phyloP scores from a whole-genome alignment of 208 protist species.

The Trypanosoma rangeli region DNA sequence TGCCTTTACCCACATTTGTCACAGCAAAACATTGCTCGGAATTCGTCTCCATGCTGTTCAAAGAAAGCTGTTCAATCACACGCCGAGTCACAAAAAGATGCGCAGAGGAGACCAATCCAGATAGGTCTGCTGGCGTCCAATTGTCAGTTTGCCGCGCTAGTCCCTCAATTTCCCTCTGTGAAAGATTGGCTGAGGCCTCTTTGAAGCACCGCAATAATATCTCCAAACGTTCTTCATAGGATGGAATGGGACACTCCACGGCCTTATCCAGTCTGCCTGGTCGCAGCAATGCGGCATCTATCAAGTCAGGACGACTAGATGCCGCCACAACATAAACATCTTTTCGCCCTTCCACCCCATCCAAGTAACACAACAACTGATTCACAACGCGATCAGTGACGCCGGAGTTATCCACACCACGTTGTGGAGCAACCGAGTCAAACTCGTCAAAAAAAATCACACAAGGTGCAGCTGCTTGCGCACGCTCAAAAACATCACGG shows the following conservation, averaged over 20 bases:
- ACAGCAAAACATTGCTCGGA: constrained; percentile 45
- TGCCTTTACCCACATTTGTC: constrained; percentile 43
- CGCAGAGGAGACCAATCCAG: constrained; percentile 74
- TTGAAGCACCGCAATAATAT: constrained; percentile 99
- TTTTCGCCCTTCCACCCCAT: constrained; percentile 95
- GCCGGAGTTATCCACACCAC: constrained; percentile 86
- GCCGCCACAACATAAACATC: constrained; percentile 98
- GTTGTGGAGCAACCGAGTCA: constrained; percentile 90
- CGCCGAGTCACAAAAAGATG: constrained; percentile 69
- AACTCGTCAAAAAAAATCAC: constrained; percentile 96
- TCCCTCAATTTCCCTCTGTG: constrained; percentile 41
- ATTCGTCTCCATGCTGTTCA: constrained; percentile 9
- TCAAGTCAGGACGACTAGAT: constrained; percentile 97
- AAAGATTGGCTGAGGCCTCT: constrained; percentile 96
- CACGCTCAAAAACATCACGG: constrained; percentile 91
- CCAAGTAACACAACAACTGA: constrained; percentile 98
- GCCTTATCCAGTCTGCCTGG: constrained; percentile 90
- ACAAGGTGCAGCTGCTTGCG: constrained; percentile 85
- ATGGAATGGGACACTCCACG: constrained; percentile 84
- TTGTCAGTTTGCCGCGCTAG: constrained; percentile 60
- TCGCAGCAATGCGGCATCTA: constrained; percentile 94
- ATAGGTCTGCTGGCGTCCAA: constrained; percentile 85
- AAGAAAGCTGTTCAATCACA: constrained; percentile 51
- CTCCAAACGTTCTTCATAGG: constrained; percentile 78
- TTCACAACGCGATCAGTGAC: constrained; percentile 96